Evolutionary conservation across 768 basidiomycete species (phyloP), one percentile per base, ranked within the genome.

Genomic region (Termitomyces sp.): DNA sequence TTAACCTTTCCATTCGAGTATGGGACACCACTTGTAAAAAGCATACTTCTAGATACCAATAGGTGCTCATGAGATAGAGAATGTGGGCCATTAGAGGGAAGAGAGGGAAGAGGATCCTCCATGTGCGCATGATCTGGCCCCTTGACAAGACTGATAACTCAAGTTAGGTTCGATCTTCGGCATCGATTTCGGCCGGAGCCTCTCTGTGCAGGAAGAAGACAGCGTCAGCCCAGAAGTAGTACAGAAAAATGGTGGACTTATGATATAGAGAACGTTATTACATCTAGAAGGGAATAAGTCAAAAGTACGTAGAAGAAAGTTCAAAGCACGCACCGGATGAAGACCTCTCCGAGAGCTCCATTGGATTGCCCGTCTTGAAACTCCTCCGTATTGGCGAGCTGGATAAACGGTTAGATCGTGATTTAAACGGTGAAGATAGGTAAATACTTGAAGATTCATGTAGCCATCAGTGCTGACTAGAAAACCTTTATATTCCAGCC

Each of bases 301-400:
- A 56, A 13, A 13, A 55, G 30, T 40, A 61, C 30, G 30, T 13
- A 48, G 50, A 38, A 16, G 20, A 51, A 12, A 36, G 44, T 26
- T 20, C 43, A 41, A 44, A 36, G 16, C 30, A 70, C 89, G 61
- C 68, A 93, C 94, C 97, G 85, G 71, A 99, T 97, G 76, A 98
- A 98, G 47, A 99, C 95, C 75, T 99, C 97, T 64, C 97, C 97
- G n/a, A 99, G 79, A 1, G 95, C 88, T 36, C 97, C 97, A 62
- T 92, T 97, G 8, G 93, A 95, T 73, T 92, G 84, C 26, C 95
- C 96, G 66, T 97, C 92, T 72, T 98, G 95, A 67, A 89, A 96
- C 72, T 99, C 97, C 73, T 98, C 97, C 3, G 97, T 95, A 73
- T 98, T 98, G n/a, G 95, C 96, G 55, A 99, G 81, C 96, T 99